Evolutionary conservation across 345 rosid genomes (phyloP).

Genomic region (Eucalyptus lansdowneana): DNA sequence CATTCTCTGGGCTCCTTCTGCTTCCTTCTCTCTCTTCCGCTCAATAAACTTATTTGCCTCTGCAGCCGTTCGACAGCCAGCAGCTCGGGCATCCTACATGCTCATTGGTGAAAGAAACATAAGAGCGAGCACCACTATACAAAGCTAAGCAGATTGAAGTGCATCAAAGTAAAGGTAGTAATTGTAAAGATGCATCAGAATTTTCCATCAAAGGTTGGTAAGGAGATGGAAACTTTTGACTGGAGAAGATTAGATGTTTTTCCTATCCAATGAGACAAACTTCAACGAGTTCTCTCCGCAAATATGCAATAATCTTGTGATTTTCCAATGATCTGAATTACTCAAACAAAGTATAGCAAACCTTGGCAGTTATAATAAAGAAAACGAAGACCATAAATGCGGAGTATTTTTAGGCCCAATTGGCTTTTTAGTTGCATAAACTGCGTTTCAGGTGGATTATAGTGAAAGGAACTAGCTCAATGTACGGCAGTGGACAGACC

Average conservation of each 20-base stretch:
- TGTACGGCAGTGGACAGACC: background rate
- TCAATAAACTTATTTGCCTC: slow-evolving; percentile 58
- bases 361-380: background rate
- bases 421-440: background rate
- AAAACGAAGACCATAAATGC: background rate
- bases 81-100: slow-evolving; percentile 75
- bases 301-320: background rate
- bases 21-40: slow-evolving; percentile 48
- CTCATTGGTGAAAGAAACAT: background rate
- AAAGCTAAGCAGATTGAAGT: background rate
- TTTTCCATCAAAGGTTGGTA: background rate
- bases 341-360: background rate
- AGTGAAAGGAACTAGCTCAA: background rate
- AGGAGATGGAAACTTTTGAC: background rate
- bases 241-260: background rate
- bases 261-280: background rate
- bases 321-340: background rate
- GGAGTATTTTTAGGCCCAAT: background rate
- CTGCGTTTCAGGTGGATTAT: background rate
- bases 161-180: background rate
- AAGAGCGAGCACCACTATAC: background rate
- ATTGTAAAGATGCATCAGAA: background rate
- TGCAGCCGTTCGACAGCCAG: slow-evolving; percentile 53
- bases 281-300: background rate
- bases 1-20: slow-evolving; percentile 34